Evolutionary conservation across 805 yeast species (phyloP).

Genomic region (Brettanomyces custersianus): DNA sequence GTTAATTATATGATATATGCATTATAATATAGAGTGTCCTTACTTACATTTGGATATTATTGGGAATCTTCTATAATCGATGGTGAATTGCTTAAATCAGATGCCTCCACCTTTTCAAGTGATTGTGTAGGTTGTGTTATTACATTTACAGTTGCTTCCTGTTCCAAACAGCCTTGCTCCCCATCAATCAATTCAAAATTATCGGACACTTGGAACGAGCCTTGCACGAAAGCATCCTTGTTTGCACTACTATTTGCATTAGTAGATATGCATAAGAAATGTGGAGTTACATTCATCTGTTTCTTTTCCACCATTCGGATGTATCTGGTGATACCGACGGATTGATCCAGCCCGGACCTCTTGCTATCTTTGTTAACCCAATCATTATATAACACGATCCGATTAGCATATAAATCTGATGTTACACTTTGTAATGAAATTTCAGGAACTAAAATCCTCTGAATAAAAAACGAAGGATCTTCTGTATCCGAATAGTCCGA

Average conservation of each 20-base stretch:
- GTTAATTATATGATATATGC: too few relatives aligned
- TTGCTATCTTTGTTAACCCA: constrained; percentile 16
- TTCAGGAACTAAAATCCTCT: constrained; percentile 23
- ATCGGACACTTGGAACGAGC: constrained; percentile 6
- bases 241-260: not conserved
- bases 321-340: constrained; percentile 13
- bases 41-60: too few relatives aligned
- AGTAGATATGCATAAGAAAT: constrained; percentile 14
- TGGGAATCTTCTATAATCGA: too few relatives aligned
- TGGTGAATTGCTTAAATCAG: too few relatives aligned
- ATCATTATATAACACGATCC: constrained; percentile 23
- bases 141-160: too few relatives aligned
- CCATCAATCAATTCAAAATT: constrained; percentile 3
- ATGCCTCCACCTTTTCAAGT: too few relatives aligned
- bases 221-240: constrained; percentile 4
- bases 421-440: constrained; percentile 21
- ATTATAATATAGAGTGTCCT: too few relatives aligned
- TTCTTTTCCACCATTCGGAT: constrained; percentile 13
- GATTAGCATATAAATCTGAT: constrained; percentile 19
- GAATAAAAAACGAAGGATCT: constrained; percentile 12
- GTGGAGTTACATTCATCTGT: constrained; percentile 16
- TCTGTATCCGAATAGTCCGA: constrained; percentile 6
- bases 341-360: constrained; percentile 5
- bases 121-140: too few relatives aligned
- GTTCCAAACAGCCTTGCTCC: too few relatives aligned